Evolutionary conservation across 2,329 filamentous ascomycete species (phyloP).

Genomic region (Fusarium keratoplasticum): DNA sequence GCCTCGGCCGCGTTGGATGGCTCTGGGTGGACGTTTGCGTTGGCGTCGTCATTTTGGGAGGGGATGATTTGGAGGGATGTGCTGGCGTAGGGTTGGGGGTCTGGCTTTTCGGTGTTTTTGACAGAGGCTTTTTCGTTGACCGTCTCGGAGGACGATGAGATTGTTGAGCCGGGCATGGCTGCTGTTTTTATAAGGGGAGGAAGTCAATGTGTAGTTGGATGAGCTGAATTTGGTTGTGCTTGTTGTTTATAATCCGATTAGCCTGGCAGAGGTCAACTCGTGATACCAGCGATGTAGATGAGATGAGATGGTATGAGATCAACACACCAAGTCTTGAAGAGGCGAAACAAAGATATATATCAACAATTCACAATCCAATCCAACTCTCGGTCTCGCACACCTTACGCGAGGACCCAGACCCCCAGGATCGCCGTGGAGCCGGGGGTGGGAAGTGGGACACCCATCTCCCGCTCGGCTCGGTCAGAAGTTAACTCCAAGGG

Average conservation of each 20-base stretch:
- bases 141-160: constrained; percentile 43
- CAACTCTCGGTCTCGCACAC: neutral
- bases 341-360: neutral
- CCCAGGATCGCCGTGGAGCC: neutral
- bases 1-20: constrained; percentile 45
- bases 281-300: neutral
- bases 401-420: neutral
- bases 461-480: neutral
- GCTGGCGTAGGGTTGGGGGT: constrained; percentile 3
- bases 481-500: neutral
- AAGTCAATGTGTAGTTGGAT: neutral
- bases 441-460: neutral
- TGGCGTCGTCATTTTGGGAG: constrained; percentile 23
- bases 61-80: constrained; percentile 10
- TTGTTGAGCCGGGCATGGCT: constrained; percentile 40
- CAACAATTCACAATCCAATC: neutral
- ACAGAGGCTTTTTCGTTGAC: constrained; percentile 33
- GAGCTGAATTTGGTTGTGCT: neutral
- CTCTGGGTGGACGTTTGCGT: constrained; percentile 40
- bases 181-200: neutral
- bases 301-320: neutral
- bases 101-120: constrained; percentile 21
- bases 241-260: neutral
- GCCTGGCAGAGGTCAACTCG: neutral
- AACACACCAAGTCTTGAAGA: neutral